Percentiles rank a stretch among this genome's conserved stretches.
Evolutionary conservation across 305 asterid species (phyloP).

Genomic region (Solanum hybrid): DNA sequence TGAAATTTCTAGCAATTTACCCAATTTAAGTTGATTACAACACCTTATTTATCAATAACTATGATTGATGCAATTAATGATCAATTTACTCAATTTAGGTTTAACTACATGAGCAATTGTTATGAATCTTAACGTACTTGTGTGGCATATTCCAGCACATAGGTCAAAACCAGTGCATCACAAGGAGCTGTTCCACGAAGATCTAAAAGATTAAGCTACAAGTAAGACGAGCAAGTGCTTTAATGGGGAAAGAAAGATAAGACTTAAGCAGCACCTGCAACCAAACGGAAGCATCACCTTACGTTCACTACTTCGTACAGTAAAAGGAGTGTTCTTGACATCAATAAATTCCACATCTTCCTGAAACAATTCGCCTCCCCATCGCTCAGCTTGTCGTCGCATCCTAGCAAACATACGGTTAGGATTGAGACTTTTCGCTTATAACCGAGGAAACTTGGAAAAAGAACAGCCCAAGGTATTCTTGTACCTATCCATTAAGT

Average conservation of each 20-base stretch:
- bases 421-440: constrained; percentile 2
- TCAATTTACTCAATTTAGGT: background rate
- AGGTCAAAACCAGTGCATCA: background rate
- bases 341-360: constrained; percentile 93
- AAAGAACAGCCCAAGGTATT: background rate
- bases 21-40: background rate
- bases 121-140: background rate
- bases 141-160: background rate
- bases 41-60: background rate
- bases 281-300: constrained; percentile 49
- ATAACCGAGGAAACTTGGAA: background rate
- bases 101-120: background rate
- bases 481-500: constrained; percentile 57
- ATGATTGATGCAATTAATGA: background rate
- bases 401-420: constrained; percentile 43
- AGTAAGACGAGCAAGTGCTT: background rate
- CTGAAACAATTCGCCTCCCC: constrained; percentile 97
- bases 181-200: background rate
- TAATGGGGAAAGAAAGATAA: background rate
- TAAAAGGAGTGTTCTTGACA: constrained; percentile 71
- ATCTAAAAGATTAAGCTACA: background rate
- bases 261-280: background rate
- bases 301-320: constrained; percentile 81
- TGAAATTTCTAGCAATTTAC: background rate
- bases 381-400: constrained; percentile 85